A percentile compares a stretch with the other conserved stretches of the same genome.
These are phyloP conservation scores for Plasmodium cynomolgi DNA, from an alignment of 169 alveolate genomes.

Conservation along the genomic window DNA sequence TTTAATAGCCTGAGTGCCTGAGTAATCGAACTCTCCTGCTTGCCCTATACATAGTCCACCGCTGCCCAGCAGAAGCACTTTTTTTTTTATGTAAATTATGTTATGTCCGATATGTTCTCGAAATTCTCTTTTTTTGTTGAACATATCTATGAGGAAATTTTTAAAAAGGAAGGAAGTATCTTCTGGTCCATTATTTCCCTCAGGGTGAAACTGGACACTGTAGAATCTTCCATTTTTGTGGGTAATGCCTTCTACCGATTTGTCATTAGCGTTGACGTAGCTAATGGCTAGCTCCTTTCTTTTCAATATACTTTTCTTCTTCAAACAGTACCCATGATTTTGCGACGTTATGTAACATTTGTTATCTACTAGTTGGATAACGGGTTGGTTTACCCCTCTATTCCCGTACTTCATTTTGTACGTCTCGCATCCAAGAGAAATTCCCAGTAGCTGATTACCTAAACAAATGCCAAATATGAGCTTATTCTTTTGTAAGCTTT, in stretches of 20 bases:
- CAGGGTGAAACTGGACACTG: constrained; percentile 91
- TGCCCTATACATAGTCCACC: constrained; percentile 92
- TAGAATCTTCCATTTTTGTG: constrained; percentile 87
- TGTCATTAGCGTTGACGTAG: constrained; percentile 90
- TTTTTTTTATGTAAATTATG: constrained; percentile 83
- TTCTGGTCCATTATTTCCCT: constrained; percentile 90
- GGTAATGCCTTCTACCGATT: constrained; percentile 88
- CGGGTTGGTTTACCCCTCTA: constrained; percentile 92
- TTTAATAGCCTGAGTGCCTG: constrained; percentile 91
- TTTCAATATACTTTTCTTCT: constrained; percentile 51
- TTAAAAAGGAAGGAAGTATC: constrained; percentile 88
- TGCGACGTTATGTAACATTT: constrained; percentile 91
- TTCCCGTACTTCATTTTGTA: constrained; percentile 89
- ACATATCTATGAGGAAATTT: constrained; percentile 82
- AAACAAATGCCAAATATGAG: constrained; percentile 91
- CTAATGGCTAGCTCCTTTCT: constrained; percentile 76
- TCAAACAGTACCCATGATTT: constrained; percentile 89
- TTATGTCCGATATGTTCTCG: constrained; percentile 78
- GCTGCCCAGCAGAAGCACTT: constrained; percentile 84
- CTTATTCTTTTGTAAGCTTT: constrained; percentile 77
- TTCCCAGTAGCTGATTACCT: constrained; percentile 90
- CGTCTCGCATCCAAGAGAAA: constrained; percentile 89
- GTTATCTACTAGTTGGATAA: constrained; percentile 87
- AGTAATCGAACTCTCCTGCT: constrained; percentile 93
- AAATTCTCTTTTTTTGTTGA: constrained; percentile 65